Percentiles rank a stretch among this genome's conserved stretches.
Evolutionary conservation across 345 rosid genomes (phyloP).

Genomic region (Citrus mangshanensis): DNA sequence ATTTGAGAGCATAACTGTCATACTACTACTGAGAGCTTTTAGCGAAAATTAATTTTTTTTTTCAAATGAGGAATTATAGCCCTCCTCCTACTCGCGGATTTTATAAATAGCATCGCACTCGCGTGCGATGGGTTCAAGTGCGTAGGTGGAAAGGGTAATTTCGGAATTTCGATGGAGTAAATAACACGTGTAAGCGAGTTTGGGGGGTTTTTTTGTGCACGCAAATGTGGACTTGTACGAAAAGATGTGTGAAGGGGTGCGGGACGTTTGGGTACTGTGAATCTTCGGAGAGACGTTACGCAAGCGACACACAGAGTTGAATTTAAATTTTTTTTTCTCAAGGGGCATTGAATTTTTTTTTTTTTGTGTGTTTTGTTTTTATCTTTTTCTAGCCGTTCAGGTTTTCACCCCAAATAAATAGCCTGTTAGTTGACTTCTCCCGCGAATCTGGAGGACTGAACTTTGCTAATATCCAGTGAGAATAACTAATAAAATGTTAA

Average conservation of each 20-base stretch:
- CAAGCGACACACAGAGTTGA: conserved; percentile 16
- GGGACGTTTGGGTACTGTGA: conserved; percentile 22
- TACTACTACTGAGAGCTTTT: neutral
- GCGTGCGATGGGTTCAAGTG: conserved; percentile 18
- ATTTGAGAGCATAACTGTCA: conserved; percentile 56
- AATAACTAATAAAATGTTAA: too few species aligned
- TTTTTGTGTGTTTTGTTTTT: too few species aligned
- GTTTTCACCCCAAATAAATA: too few species aligned
- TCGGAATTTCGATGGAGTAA: neutral
- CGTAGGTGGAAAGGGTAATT: conserved; percentile 6
- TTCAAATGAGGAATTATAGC: neutral
- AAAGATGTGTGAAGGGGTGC: neutral
- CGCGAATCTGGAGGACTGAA: neutral
- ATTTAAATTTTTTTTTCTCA: conserved; percentile 1
- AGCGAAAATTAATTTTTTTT: neutral
- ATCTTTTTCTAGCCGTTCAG: too few species aligned
- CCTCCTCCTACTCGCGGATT: conserved; percentile 27
- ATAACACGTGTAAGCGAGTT: conserved; percentile 26
- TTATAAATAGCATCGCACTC: conserved; percentile 1
- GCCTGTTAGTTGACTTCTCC: neutral
- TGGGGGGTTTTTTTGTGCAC: neutral
- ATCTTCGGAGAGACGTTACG: conserved; percentile 62
- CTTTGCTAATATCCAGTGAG: neutral
- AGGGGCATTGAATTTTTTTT: neutral
- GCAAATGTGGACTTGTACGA: neutral